Evolutionary conservation across 768 basidiomycete genomes (phyloP).

Genomic region (Tricholomella constricta): DNA sequence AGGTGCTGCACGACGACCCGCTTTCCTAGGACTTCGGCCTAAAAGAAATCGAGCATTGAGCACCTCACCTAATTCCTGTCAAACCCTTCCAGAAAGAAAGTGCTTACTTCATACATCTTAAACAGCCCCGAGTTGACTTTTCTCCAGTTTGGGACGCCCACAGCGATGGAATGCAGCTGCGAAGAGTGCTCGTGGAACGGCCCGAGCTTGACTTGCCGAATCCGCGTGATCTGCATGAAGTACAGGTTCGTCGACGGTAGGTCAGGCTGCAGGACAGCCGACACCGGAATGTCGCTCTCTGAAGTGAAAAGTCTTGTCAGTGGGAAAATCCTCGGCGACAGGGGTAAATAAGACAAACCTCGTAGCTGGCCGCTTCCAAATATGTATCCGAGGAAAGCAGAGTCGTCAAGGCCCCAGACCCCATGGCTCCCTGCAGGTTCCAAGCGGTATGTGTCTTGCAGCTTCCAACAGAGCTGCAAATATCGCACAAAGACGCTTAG

Average conservation of each 20-base stretch:
- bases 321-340: background rate
- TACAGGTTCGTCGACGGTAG: conserved; percentile 75
- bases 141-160: conserved; percentile 84
- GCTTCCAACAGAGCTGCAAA: conserved; percentile 75
- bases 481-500: conserved; percentile 78
- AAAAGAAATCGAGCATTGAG: background rate
- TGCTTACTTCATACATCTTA: conserved; percentile 90
- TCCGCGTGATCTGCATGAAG: conserved; percentile 75
- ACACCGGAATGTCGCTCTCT: conserved; percentile 67
- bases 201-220: conserved; percentile 79
- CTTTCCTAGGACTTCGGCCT: conserved; percentile 92
- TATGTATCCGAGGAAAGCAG: conserved; percentile 83
- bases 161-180: conserved; percentile 83
- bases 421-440: conserved; percentile 98
- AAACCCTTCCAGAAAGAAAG: background rate
- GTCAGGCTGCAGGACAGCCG: conserved; percentile 58
- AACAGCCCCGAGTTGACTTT: conserved; percentile 90
- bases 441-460: conserved; percentile 87
- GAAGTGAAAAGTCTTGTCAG: conserved; percentile 8
- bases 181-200: conserved; percentile 95
- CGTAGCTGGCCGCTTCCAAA: conserved; percentile 90
- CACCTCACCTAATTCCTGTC: background rate
- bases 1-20: conserved; percentile 97
- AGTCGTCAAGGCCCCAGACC: conserved; percentile 97
- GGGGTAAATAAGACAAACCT: conserved; percentile 41